Evolutionary conservation across 371 early-diverging fungal species (phyloP).

Genomic region (Mucor piriformis): DNA sequence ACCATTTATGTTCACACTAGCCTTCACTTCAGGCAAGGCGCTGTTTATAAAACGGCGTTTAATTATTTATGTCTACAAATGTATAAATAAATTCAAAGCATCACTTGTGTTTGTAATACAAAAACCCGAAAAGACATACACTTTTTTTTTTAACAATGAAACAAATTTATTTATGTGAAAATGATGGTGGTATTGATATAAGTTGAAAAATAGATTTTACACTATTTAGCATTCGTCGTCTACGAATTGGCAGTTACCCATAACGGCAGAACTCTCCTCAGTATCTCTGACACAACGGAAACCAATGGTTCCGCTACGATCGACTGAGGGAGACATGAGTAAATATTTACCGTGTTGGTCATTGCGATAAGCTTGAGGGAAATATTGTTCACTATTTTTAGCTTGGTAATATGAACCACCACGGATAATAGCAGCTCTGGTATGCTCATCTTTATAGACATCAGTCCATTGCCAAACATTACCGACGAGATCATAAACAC

Average conservation of each 20-base stretch:
- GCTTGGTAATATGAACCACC: constrained; percentile 36
- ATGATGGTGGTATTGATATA: background rate
- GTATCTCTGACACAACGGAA: constrained; percentile 41
- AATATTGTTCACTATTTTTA: constrained; percentile 20
- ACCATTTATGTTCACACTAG: too few species aligned
- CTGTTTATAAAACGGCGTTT: too few species aligned
- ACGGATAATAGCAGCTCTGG: constrained; percentile 34
- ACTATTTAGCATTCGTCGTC: background rate
- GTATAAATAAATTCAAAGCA: too few species aligned
- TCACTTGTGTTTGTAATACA: too few species aligned
- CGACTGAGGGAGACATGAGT: constrained; percentile 30
- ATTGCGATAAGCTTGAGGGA: constrained; percentile 36
- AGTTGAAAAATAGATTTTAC: background rate
- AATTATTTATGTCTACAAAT: too few species aligned
- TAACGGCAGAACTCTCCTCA: constrained; percentile 29
- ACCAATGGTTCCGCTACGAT: constrained; percentile 32
- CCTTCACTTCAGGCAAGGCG: too few species aligned
- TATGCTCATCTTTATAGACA: constrained; percentile 31
- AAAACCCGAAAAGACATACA: too few species aligned
- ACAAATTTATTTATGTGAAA: too few species aligned
- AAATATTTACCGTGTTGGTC: constrained; percentile 33
- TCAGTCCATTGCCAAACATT: constrained; percentile 42
- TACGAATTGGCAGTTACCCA: constrained; percentile 27
- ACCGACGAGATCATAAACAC: constrained; percentile 36
- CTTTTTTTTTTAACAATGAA: too few species aligned